phyloP scores from a whole-genome alignment of 345 rosid species.

The Eucalyptus victrix region DNA sequence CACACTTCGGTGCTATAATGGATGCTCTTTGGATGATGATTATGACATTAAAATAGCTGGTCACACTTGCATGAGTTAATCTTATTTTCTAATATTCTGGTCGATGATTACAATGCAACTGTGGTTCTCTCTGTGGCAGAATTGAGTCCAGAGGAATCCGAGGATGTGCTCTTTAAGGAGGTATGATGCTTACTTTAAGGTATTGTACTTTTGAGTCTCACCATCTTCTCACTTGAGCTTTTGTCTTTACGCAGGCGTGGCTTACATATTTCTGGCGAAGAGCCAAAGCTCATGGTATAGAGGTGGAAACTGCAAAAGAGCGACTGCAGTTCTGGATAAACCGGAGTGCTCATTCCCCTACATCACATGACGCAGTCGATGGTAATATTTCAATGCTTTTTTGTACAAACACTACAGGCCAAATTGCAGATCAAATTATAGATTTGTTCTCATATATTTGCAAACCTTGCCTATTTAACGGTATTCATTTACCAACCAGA shows the following conservation, averaged over 20 bases:
- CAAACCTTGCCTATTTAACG: neutral
- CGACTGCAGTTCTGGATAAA: slow-evolving; percentile 79
- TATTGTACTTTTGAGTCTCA: neutral
- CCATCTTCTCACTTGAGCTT: neutral
- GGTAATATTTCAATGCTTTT: slow-evolving; percentile 22
- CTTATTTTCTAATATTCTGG: neutral
- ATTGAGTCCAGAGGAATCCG: slow-evolving; percentile 90
- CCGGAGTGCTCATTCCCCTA: slow-evolving; percentile 70
- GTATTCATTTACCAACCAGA: neutral
- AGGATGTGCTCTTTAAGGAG: slow-evolving; percentile 99
- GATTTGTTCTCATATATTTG: neutral
- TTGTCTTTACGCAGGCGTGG: slow-evolving; percentile 61
- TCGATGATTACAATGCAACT: neutral
- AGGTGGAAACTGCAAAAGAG: slow-evolving; percentile 68
- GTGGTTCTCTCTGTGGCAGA: slow-evolving; percentile 31
- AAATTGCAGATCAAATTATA: neutral
- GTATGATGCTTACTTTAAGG: slow-evolving; percentile 2
- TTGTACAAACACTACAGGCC: neutral
- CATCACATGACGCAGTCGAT: slow-evolving; percentile 78
- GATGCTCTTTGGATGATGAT: neutral
- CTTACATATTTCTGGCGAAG: slow-evolving; percentile 98
- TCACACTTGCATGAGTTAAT: neutral
- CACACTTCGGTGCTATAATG: neutral
- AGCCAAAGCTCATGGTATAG: slow-evolving; percentile 68
- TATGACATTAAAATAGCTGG: neutral